phyloP scores from a whole-genome alignment of 352 stramenopile genomes.

The Phytophthora syringae region DNA sequence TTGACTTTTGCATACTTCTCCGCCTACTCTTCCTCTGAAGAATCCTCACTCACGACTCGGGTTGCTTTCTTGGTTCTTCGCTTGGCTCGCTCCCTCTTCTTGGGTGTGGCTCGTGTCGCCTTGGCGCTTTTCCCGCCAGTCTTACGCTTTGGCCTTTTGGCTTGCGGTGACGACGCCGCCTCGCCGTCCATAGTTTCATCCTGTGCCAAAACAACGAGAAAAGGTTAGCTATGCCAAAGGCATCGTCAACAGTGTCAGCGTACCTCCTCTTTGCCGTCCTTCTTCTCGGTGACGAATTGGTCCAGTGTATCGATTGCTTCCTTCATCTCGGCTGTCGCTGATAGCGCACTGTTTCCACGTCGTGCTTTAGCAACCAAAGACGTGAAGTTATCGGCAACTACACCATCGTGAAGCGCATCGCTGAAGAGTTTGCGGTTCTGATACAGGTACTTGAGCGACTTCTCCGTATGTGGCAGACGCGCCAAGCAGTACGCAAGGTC shows the following conservation, averaged over 20 bases:
- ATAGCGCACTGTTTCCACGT: constrained; percentile 43
- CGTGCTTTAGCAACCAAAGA: constrained; percentile 75
- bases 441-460: constrained; percentile 93
- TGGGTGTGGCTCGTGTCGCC: constrained; percentile 18
- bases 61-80: constrained; percentile 35
- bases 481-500: constrained; percentile 97
- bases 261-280: constrained; percentile 67
- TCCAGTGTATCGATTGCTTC: constrained; percentile 80
- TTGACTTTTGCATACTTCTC: background rate
- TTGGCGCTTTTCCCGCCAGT: constrained; percentile 32
- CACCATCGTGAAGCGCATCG: constrained; percentile 91
- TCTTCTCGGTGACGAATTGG: constrained; percentile 52
- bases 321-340: constrained; percentile 70
- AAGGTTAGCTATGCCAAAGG: background rate
- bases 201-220: constrained; percentile 1
- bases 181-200: constrained; percentile 29
- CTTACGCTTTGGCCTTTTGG: constrained; percentile 43
- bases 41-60: constrained; percentile 31
- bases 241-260: background rate
- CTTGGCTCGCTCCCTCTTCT: constrained; percentile 41
- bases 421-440: constrained; percentile 92
- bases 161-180: constrained; percentile 32
- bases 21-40: constrained; percentile 34
- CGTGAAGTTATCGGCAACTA: constrained; percentile 92
- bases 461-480: constrained; percentile 93